phyloP scores from a whole-genome alignment of 2,329 filamentous ascomycete genomes.

The Fusarium ramigenum region DNA sequence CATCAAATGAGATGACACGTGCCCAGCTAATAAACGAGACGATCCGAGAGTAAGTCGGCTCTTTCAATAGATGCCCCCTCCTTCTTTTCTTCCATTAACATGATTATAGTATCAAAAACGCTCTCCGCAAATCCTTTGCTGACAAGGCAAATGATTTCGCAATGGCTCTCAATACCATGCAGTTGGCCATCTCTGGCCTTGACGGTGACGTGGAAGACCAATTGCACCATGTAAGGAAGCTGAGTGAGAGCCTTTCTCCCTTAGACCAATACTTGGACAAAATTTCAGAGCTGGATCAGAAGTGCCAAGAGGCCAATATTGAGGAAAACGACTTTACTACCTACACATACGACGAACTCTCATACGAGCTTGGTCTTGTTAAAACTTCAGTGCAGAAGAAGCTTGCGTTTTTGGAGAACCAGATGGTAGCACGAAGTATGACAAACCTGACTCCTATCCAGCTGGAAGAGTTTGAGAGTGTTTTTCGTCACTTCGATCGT shows the following conservation, averaged over 20 bases:
- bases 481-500: slow-evolving; percentile 97
- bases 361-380: slow-evolving; percentile 91
- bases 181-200: slow-evolving; percentile 93
- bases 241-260: slow-evolving; percentile 86
- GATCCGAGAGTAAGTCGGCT: slow-evolving; percentile 79
- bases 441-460: slow-evolving; percentile 98
- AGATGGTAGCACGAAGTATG: slow-evolving; percentile 98
- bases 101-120: slow-evolving; percentile 83
- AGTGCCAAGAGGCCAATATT: slow-evolving; percentile 96
- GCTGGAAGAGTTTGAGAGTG: slow-evolving; percentile 97
- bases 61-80: not conserved
- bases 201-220: slow-evolving; percentile 98
- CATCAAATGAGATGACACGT: slow-evolving; percentile 84
- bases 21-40: slow-evolving; percentile 98
- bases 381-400: slow-evolving; percentile 96
- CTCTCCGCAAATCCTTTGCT: slow-evolving; percentile 88
- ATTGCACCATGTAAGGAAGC: slow-evolving; percentile 82
- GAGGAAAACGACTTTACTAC: slow-evolving; percentile 99
- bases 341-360: slow-evolving; percentile 95
- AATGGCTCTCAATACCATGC: slow-evolving; percentile 91
- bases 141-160: slow-evolving; percentile 99
- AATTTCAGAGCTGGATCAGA: slow-evolving; percentile 84
- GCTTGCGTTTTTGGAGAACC: slow-evolving; percentile 94
- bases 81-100: slow-evolving; percentile 43
- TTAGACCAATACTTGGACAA: slow-evolving; percentile 91